A percentile compares a stretch with the other conserved stretches of the same genome.
Evolutionary conservation across 2,329 filamentous ascomycete genomes (phyloP).

Genomic region (Ophiosphaerella korrae): DNA sequence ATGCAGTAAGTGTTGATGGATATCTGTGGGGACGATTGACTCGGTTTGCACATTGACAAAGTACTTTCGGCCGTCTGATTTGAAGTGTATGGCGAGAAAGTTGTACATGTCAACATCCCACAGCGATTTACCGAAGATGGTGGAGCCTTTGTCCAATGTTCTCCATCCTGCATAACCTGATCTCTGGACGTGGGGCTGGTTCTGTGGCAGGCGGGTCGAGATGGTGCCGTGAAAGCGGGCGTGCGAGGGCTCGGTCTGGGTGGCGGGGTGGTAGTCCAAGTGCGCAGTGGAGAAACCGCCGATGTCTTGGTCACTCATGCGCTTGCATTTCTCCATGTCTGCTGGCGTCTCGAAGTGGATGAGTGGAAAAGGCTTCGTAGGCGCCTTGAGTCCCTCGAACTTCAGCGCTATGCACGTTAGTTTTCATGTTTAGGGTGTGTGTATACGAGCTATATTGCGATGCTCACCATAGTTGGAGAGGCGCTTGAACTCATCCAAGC

Average conservation of each 20-base stretch:
- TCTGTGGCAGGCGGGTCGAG: constrained; percentile 78
- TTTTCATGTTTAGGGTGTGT: constrained; percentile 24
- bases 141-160: constrained; percentile 75
- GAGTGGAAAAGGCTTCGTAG: constrained; percentile 67
- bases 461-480: constrained; percentile 59
- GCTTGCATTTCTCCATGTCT: constrained; percentile 61
- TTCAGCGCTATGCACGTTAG: constrained; percentile 62
- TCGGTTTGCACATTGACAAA: constrained; percentile 96
- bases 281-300: constrained; percentile 80
- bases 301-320: constrained; percentile 85
- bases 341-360: constrained; percentile 64
- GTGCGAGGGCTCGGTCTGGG: constrained; percentile 64
- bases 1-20: constrained; percentile 92
- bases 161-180: constrained; percentile 90
- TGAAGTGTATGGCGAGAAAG: constrained; percentile 86
- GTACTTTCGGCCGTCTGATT: constrained; percentile 89
- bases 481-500: constrained; percentile 63
- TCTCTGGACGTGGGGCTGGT: constrained; percentile 74
- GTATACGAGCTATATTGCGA: constrained; percentile 22
- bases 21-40: constrained; percentile 88
- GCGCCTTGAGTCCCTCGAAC: constrained; percentile 70
- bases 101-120: constrained; percentile 91
- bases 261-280: constrained; percentile 66
- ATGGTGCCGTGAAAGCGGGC: constrained; percentile 86
- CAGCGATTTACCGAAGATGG: constrained; percentile 81